Conservation (phyloP, 164 flowering plant genomes). For the Liquidambar formosana region DNA sequence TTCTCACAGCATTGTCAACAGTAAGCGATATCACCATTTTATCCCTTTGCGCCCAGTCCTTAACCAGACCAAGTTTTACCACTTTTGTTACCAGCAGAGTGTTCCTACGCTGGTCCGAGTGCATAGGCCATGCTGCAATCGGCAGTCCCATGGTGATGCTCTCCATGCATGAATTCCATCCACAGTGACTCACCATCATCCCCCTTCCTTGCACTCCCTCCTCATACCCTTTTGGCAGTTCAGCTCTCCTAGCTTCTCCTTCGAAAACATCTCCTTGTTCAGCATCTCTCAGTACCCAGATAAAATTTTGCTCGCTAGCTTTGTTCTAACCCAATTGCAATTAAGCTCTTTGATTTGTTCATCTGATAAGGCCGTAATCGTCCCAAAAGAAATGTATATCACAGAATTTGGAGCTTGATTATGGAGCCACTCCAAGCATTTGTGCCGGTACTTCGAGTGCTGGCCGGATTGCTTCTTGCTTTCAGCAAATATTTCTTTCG, state of each 20-base stretch:
- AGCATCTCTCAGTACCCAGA: slow-evolving; percentile 69
- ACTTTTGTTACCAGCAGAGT: slow-evolving; percentile 14
- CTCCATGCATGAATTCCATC: slow-evolving; percentile 68
- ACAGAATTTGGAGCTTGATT: slow-evolving; percentile 43
- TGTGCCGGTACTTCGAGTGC: slow-evolving; percentile 13
- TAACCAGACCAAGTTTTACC: slow-evolving; percentile 17
- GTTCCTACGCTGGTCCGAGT: slow-evolving; percentile 25
- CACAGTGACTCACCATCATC: slow-evolving; percentile 47
- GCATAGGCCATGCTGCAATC: slow-evolving; percentile 24
- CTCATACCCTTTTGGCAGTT: slow-evolving; percentile 54
- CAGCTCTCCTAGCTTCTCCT: slow-evolving; percentile 1
- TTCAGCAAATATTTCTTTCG: slow-evolving; percentile 4
- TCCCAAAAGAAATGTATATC: slow-evolving; percentile 63
- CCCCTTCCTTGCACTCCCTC: slow-evolving; percentile 39
- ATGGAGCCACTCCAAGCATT: slow-evolving; percentile 58
- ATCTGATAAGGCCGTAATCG: slow-evolving; percentile 36
- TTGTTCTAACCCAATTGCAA: slow-evolving; percentile 50
- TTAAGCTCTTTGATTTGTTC: slow-evolving; percentile 49
- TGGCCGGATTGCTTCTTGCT: slow-evolving; percentile 52
- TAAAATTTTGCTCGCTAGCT: slow-evolving; percentile 51
- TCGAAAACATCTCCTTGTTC: slow-evolving; percentile 46
- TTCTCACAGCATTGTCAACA: slow-evolving; percentile 13
- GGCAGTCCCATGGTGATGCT: slow-evolving; percentile 45
- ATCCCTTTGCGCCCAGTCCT: slow-evolving; percentile 12
- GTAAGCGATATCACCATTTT: slow-evolving; percentile 10